Evolutionary conservation across 2,329 filamentous ascomycete species (phyloP).

Genomic region (Arachnopeziza araneosa): DNA sequence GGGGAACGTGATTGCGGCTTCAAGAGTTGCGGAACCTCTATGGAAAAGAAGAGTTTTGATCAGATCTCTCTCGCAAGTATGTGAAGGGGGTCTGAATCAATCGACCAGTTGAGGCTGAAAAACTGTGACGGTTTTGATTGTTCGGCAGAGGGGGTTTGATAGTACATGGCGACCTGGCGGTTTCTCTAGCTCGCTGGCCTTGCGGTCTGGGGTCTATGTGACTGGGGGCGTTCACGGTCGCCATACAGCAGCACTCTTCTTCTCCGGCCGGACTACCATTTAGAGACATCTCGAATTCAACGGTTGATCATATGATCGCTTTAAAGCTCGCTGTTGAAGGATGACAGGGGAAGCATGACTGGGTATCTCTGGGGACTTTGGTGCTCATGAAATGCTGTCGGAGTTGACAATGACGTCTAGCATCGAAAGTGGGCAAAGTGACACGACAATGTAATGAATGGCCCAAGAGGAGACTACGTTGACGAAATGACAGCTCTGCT

Average conservation of each 20-base stretch:
- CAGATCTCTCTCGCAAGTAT: background rate
- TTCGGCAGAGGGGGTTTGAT: background rate
- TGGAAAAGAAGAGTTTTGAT: background rate
- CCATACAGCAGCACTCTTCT: background rate
- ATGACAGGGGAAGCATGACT: no score
- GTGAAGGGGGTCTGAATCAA: background rate
- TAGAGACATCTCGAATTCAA: background rate
- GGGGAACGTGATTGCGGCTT: background rate
- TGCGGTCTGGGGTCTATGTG: background rate
- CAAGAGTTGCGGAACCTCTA: background rate
- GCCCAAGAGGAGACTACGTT: no score
- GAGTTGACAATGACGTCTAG: no score
- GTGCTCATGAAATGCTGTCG: no score
- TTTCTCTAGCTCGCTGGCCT: background rate
- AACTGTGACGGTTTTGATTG: background rate
- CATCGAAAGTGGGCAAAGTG: no score
- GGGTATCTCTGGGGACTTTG: no score
- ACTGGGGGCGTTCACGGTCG: background rate
- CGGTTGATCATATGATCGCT: background rate
- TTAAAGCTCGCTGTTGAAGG: background rate
- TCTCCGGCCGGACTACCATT: background rate
- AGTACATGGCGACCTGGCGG: background rate
- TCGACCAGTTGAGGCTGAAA: background rate
- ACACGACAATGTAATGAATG: no score
- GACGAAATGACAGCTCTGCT: no score